A percentile compares a stretch with the other conserved stretches of the same genome.
These are phyloP conservation scores for Pichia sp. DNA, from an alignment of 1,139 yeast genomes.

Conservation along the genomic window DNA sequence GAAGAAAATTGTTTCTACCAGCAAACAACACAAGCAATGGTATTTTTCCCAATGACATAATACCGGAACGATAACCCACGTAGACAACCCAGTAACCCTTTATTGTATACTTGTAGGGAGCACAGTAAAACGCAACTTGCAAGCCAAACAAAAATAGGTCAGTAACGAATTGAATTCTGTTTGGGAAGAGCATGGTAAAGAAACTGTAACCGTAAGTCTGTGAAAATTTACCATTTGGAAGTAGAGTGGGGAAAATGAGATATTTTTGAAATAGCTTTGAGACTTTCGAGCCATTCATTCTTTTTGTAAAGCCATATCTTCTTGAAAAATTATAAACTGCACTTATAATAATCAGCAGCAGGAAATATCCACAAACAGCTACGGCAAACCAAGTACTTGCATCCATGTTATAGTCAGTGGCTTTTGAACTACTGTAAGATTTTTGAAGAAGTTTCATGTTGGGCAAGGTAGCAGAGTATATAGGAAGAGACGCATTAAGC, in stretches of 20 bases:
- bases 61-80: neutral
- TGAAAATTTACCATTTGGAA: constrained; percentile 23
- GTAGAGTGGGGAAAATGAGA: constrained; percentile 23
- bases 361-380: constrained; percentile 16
- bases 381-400: constrained; percentile 16
- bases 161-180: constrained; percentile 49
- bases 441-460: constrained; percentile 2
- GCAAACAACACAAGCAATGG: constrained; percentile 5
- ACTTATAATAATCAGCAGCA: constrained; percentile 13
- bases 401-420: constrained; percentile 10
- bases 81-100: neutral
- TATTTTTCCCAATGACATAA: constrained; percentile 4
- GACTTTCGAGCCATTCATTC: constrained; percentile 15
- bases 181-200: constrained; percentile 39
- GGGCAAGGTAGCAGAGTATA: constrained; percentile 15
- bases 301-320: constrained; percentile 12
- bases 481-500: neutral
- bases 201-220: constrained; percentile 16
- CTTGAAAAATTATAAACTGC: constrained; percentile 13
- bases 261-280: constrained; percentile 22
- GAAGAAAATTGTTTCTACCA: constrained; percentile 3
- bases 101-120: constrained; percentile 5
- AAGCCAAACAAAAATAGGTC: constrained; percentile 18
- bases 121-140: constrained; percentile 24
- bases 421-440: neutral